Evolutionary conservation across 371 early-diverging fungal genomes (phyloP).

Genomic region (Mucor saturninus): DNA sequence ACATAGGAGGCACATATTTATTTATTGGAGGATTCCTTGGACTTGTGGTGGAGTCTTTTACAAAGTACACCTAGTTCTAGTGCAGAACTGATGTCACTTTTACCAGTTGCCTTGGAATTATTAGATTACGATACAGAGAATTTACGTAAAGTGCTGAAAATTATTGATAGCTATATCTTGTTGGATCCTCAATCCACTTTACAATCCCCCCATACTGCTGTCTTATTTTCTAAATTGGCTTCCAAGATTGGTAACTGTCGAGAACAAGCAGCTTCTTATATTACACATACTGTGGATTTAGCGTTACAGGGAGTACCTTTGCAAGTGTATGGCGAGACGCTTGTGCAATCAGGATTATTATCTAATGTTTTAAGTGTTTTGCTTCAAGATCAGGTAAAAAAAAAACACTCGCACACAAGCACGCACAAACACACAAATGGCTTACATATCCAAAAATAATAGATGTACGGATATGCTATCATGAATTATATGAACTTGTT

Average conservation of each 20-base stretch:
- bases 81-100: constrained; percentile 63
- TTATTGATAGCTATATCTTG: constrained; percentile 82
- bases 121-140: constrained; percentile 80
- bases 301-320: constrained; percentile 59
- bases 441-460: not conserved
- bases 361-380: constrained; percentile 55
- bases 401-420: not conserved
- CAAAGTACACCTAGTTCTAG: constrained; percentile 66
- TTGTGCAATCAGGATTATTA: constrained; percentile 61
- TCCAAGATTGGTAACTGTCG: constrained; percentile 61
- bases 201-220: constrained; percentile 44
- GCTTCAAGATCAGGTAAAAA: constrained; percentile 59
- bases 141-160: constrained; percentile 71
- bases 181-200: constrained; percentile 61
- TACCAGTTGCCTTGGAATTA: constrained; percentile 64
- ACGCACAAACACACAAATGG: too few relatives aligned
- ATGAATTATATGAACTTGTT: constrained; percentile 69
- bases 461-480: constrained; percentile 67
- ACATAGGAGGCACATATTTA: constrained; percentile 78
- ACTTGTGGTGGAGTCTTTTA: constrained; percentile 83
- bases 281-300: constrained; percentile 67
- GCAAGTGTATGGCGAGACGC: constrained; percentile 52
- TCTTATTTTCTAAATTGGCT: constrained; percentile 60
- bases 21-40: constrained; percentile 85
- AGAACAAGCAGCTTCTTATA: constrained; percentile 64